Evolutionary conservation across 257 asterid genomes (phyloP).

Genomic region (Osmanthus fragrans): DNA sequence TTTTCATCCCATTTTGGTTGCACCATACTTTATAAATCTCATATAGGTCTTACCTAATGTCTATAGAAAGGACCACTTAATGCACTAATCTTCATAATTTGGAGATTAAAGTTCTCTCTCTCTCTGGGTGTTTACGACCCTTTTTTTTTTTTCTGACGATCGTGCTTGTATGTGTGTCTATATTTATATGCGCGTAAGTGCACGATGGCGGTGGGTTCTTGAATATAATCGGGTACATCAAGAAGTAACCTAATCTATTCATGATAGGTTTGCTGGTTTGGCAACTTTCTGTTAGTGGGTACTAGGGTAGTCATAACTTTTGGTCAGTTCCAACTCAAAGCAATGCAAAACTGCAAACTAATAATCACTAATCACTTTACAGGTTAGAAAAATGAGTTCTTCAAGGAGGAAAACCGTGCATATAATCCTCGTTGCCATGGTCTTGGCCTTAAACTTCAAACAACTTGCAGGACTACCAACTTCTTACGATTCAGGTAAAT

Average conservation of each 20-base stretch:
- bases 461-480: slow-evolving; percentile 30
- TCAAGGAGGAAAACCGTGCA: slow-evolving; percentile 9
- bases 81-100: neutral
- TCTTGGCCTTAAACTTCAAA: slow-evolving; percentile 32
- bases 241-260: neutral
- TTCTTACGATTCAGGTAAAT: slow-evolving; percentile 33
- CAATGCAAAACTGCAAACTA: neutral
- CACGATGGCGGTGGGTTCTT: neutral
- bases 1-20: neutral
- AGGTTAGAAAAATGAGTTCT: slow-evolving; percentile 32
- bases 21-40: neutral
- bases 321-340: neutral
- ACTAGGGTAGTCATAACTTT: neutral
- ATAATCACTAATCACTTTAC: slow-evolving; percentile 10
- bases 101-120: neutral
- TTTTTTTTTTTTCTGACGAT: neutral
- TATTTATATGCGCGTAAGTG: too few relatives aligned
- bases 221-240: neutral
- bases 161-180: neutral
- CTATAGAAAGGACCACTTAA: neutral
- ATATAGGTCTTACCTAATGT: neutral
- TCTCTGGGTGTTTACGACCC: too few relatives aligned
- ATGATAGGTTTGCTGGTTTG: neutral
- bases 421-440: slow-evolving; percentile 17
- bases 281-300: neutral